Base-by-base conservation (phyloP, 192 early-diverging fungal species). In the Entophlyctis helioformis region DNA sequence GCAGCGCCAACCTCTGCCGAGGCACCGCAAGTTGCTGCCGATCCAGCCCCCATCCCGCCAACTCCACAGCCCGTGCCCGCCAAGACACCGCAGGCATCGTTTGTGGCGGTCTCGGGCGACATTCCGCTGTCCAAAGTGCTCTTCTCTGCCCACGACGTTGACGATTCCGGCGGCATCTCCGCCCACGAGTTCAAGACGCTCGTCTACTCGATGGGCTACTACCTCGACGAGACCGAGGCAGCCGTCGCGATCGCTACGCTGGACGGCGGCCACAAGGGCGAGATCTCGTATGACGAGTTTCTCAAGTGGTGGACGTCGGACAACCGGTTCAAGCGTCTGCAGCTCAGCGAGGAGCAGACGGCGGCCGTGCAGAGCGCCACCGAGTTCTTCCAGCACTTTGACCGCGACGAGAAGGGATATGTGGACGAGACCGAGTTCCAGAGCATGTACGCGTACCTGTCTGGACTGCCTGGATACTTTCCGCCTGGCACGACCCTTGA, bases 361-460 rank as follows among this genome's bases (percentile, higher is more conserved):
- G 33, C 21, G 22, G 37, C 35, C 15, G 38, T 54, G 0, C 22
- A 43, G 19, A 31, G 42, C 21, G 52, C 44, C 20, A 45, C 44
- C 3, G 33, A 38, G n/a, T 54, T 38, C 26, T 54, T 55, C 18
- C 35, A 50, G 48, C 42, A 51, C 25, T 43, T 31, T 51, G 50
- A 51, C 36, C 10, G 9, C 4, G 41, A 39, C 4, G 11, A 33
- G 7, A 43, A 51, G 19, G 50, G 50, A 2, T 32, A 34, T 42
- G 31, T 51, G 12, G 42, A 33, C 24, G 20, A 39, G 1, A 20
- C 19, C 21, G 21, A 51, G 22, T 51, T 51, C 34, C 19, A 28
- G 22, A 10, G n/a, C 1, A 40, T 51, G 39, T 43, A 39, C 42
- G 28, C 41, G 18, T 36, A 51, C 22, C 27, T 51, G 50, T 18